A percentile compares a stretch with the other conserved stretches of the same genome.
Evolutionary conservation across 2,329 filamentous ascomycete species (phyloP).

Genomic region (Cytospora schulzeri): DNA sequence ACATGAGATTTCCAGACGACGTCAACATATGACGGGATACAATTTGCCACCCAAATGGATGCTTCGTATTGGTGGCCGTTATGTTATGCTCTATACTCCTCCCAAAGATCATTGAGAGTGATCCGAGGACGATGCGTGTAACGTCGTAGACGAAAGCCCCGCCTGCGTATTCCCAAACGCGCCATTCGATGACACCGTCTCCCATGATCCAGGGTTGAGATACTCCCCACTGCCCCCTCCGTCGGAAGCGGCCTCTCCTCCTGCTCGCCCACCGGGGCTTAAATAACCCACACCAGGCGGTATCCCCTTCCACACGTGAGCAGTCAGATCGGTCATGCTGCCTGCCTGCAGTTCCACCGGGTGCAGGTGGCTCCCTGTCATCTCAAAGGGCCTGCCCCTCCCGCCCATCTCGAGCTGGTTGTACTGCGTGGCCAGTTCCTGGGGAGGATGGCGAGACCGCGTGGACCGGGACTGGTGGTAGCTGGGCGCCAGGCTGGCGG

Average conservation of each 20-base stretch:
- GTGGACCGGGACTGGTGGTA: background rate
- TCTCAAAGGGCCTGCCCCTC: slow-evolving; percentile 7
- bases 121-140: background rate
- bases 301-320: slow-evolving; percentile 1
- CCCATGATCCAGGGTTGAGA: slow-evolving; percentile 4
- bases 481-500: slow-evolving; percentile 1
- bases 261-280: background rate
- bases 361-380: slow-evolving; percentile 15
- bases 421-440: slow-evolving; percentile 24
- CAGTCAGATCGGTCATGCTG: slow-evolving; percentile 18
- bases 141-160: background rate
- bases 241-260: background rate
- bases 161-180: background rate
- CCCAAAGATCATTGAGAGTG: background rate
- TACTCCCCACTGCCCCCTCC: background rate
- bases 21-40: background rate
- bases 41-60: background rate
- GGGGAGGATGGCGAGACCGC: background rate
- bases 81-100: background rate
- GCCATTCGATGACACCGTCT: slow-evolving; percentile 1
- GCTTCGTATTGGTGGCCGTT: background rate
- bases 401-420: slow-evolving; percentile 22
- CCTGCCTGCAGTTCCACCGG: slow-evolving; percentile 24
- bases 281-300: slow-evolving; percentile 1
- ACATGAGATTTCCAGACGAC: background rate